Conservation (phyloP, 2,329 filamentous ascomycete species). For the Aspergillus sp. region DNA sequence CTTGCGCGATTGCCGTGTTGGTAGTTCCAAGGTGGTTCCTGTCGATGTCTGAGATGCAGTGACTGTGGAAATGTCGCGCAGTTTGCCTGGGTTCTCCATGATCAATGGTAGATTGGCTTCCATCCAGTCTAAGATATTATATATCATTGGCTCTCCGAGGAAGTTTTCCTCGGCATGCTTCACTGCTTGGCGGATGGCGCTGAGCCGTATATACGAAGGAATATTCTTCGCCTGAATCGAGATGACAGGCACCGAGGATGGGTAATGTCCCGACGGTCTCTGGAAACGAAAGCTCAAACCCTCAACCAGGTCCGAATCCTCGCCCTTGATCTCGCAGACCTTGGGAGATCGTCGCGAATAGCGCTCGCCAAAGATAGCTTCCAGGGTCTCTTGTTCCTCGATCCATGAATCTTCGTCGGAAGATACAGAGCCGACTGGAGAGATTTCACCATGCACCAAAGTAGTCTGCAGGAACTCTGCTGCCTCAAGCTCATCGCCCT, state of each 20-base stretch:
- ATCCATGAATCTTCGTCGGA: slow-evolving; percentile 63
- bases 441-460: slow-evolving; percentile 52
- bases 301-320: slow-evolving; percentile 45
- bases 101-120: slow-evolving; percentile 81
- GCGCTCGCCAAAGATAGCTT: slow-evolving; percentile 79
- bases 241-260: slow-evolving; percentile 65
- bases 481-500: slow-evolving; percentile 71
- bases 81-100: slow-evolving; percentile 76
- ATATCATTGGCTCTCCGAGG: slow-evolving; percentile 85
- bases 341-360: slow-evolving; percentile 62
- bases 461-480: slow-evolving; percentile 76
- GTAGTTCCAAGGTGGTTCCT: slow-evolving; percentile 21
- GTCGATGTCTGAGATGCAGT: slow-evolving; percentile 50
- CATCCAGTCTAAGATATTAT: slow-evolving; percentile 86
- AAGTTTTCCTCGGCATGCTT: slow-evolving; percentile 69
- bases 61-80: slow-evolving; percentile 80
- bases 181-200: slow-evolving; percentile 75
- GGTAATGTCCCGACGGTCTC: slow-evolving; percentile 69
- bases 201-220: slow-evolving; percentile 90
- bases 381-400: slow-evolving; percentile 79
- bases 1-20: slow-evolving; percentile 29
- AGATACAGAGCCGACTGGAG: slow-evolving; percentile 12
- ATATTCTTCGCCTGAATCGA: slow-evolving; percentile 66
- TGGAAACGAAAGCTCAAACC: slow-evolving; percentile 64
- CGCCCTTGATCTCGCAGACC: slow-evolving; percentile 69